Evolutionary conservation across 2,329 filamentous ascomycete species (phyloP).

Genomic region (Arthrobotrys megalospora): DNA sequence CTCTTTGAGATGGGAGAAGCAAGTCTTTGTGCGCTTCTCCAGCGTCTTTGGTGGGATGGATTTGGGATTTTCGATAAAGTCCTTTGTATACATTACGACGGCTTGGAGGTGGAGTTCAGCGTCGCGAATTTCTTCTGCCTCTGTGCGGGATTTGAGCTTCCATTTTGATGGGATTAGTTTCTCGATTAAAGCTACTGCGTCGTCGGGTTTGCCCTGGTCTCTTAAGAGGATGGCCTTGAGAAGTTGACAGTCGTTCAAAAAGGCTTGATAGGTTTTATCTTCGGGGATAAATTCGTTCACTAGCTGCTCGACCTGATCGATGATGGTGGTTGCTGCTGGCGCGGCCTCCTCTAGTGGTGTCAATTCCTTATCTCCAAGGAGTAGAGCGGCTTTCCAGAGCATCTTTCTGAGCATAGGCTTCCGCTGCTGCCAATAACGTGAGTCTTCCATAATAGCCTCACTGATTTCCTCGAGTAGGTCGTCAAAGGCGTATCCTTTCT

Average conservation of each 20-base stretch:
- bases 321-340: slow-evolving; percentile 5
- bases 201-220: slow-evolving; percentile 48
- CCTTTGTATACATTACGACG: slow-evolving; percentile 26
- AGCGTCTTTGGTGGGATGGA: slow-evolving; percentile 25
- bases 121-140: slow-evolving; percentile 38
- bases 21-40: slow-evolving; percentile 42
- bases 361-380: slow-evolving; percentile 32
- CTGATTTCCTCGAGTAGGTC: slow-evolving; percentile 51
- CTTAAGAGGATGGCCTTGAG: slow-evolving; percentile 32
- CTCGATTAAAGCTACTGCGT: slow-evolving; percentile 39
- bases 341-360: slow-evolving; percentile 16
- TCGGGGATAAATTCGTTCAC: slow-evolving; percentile 1
- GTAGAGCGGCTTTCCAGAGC: slow-evolving; percentile 42
- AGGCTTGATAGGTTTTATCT: slow-evolving; percentile 19
- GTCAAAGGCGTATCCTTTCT: slow-evolving; percentile 51
- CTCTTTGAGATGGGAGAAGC: slow-evolving; percentile 43
- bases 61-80: neutral
- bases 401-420: slow-evolving; percentile 36
- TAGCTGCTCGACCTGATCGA: slow-evolving; percentile 16
- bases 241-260: slow-evolving; percentile 12
- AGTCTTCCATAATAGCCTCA: slow-evolving; percentile 22
- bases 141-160: slow-evolving; percentile 35
- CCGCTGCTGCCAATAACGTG: slow-evolving; percentile 16
- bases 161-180: slow-evolving; percentile 54
- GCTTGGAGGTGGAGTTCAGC: slow-evolving; percentile 37